These are phyloP conservation scores for Aureobasidium sp. DNA, from an alignment of 2,329 filamentous ascomycete species.

Conservation along the genomic window DNA sequence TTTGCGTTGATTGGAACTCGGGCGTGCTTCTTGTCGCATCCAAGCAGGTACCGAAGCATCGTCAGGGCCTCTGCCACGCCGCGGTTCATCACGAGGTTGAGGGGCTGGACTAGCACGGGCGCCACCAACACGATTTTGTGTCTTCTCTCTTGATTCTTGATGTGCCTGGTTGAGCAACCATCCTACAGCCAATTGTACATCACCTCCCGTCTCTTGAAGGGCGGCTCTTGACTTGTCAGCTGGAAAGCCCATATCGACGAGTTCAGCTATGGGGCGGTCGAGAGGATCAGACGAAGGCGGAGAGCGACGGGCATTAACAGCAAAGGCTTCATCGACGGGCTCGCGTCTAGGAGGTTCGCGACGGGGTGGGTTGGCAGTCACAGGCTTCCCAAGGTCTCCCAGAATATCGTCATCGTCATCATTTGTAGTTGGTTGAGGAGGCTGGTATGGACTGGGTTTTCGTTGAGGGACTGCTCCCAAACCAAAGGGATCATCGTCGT, in stretches of 20 bases:
- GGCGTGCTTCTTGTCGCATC: constrained; percentile 51
- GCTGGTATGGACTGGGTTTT: constrained; percentile 14
- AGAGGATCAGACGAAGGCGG: constrained; percentile 39
- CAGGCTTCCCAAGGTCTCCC: constrained; percentile 51
- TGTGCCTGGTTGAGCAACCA: constrained; percentile 91
- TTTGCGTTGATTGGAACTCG: constrained; percentile 38
- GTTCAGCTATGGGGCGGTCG: constrained; percentile 73
- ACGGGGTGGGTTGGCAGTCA: constrained; percentile 36
- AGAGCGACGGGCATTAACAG: constrained; percentile 7
- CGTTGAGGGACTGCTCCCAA: constrained; percentile 38
- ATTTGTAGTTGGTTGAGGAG: constrained; percentile 14
- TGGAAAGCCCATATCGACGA: constrained; percentile 92
- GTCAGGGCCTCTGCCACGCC: not conserved
- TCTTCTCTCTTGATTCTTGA: constrained; percentile 66
- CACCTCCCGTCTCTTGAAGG: constrained; percentile 68
- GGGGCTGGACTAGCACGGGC: constrained; percentile 9
- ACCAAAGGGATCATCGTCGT: constrained; percentile 82
- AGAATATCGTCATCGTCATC: constrained; percentile 55
- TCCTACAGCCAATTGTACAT: constrained; percentile 79
- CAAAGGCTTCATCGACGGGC: constrained; percentile 15
- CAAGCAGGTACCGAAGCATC: constrained; percentile 46
- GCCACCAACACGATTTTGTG: constrained; percentile 22
- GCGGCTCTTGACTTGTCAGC: constrained; percentile 74
- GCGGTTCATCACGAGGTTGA: not conserved
- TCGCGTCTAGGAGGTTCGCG: constrained; percentile 14